Base-by-base conservation (phyloP, 495 filamentous ascomycete genomes). In the Podospora pseudocomata region DNA sequence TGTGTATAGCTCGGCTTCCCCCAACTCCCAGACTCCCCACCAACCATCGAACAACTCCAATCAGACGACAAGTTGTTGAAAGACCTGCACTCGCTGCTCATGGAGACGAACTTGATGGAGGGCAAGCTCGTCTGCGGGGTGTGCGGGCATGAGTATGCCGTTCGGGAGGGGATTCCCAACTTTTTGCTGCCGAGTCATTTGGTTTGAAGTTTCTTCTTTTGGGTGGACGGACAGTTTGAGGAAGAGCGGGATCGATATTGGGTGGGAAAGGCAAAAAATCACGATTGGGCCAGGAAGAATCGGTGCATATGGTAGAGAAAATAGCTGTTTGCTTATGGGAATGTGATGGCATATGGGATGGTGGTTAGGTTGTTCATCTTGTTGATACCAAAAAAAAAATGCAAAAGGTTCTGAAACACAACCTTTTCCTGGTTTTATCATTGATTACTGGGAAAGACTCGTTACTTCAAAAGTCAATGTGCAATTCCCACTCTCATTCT, bases 141-240 rank as follows among this genome's bases (percentile, higher is more conserved):
- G 76, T 98, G 95, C 80, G 91, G 91, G 66, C 93, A 98, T 77
- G 89, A 94, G 79, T 98, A 98, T 79, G 86, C 87, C 73, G 89
- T 99, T 56, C 91, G 92, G 75, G 93, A 98, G 79, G 96, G 95
- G 26, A 96, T 98, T 73, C 92, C 93, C 59, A 98, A 98, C 77
- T 99, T 99, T 75, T 81, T 99, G 71, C 80, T 99, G 75, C 95
- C 95, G 19, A 94, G 90, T 73, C 95, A 98, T 82, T 79, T 98
- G 73, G 95, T 92, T 64, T 86, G 23, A 76, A 80, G 23, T 16
- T 49, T 49, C 13, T 59, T 9, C 19, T 20, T 59, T 27, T 59
- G 23, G 23, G 23, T 23, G 23, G 23, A 23, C 23, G 23, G 23
- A 23, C 23, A 23, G 23, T 23, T 23, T 23, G 23, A 23, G 23